Conservation (phyloP, 805 yeast species). For the Kuraishia piskuri region DNA sequence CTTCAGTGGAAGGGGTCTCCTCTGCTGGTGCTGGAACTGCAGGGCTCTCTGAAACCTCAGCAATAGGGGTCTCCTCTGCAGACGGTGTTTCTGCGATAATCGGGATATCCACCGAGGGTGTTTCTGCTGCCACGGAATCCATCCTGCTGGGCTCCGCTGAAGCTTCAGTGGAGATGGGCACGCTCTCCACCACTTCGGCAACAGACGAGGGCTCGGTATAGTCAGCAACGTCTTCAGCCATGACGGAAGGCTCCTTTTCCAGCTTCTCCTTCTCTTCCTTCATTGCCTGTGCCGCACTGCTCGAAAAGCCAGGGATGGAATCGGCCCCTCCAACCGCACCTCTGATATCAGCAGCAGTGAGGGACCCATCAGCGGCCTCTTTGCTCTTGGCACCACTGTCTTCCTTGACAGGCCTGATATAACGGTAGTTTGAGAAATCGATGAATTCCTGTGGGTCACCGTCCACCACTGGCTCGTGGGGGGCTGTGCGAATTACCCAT, state of each 20-base stretch:
- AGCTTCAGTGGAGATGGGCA: not conserved
- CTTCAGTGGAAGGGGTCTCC: not conserved
- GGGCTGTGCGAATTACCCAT: conserved; percentile 18
- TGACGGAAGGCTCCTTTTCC: conserved; percentile 3
- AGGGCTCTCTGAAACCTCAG: not conserved
- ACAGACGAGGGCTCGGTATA: not conserved
- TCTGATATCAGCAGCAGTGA: conserved; percentile 25
- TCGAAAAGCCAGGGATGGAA: conserved; percentile 2
- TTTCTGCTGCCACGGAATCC: not conserved
- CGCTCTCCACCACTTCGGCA: not conserved
- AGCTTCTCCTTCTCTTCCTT: conserved; percentile 5
- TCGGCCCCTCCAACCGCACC: conserved; percentile 5
- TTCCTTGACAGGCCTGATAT: conserved; percentile 15
- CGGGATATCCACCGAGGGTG: not conserved
- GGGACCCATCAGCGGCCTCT: conserved; percentile 13
- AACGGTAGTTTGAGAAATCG: conserved; percentile 25
- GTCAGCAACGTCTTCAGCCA: not conserved
- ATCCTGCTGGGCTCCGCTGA: not conserved
- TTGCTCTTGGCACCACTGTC: conserved; percentile 6
- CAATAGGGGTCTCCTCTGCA: not conserved
- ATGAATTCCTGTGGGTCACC: conserved; percentile 26
- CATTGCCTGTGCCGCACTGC: conserved; percentile 5
- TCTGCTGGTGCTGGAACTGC: not conserved
- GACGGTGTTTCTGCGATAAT: not conserved
- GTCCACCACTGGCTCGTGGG: conserved; percentile 8